Conservation (phyloP, 2,329 filamentous ascomycete genomes). For the Cryphonectria radicalis region DNA sequence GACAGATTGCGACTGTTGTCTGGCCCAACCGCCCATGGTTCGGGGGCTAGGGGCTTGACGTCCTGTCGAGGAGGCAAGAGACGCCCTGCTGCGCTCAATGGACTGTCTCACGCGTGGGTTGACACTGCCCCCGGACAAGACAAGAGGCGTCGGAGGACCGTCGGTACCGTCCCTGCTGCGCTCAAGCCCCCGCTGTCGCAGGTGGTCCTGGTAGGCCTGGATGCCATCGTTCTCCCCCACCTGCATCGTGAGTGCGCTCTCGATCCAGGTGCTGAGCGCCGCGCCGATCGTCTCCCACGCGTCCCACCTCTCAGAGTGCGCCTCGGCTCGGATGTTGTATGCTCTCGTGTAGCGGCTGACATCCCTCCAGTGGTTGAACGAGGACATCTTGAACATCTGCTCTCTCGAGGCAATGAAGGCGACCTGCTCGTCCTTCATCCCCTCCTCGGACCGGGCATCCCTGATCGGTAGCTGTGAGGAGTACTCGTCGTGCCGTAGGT, state of each 20-base stretch:
- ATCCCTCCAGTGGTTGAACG: constrained; percentile 28
- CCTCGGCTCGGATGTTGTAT: constrained; percentile 23
- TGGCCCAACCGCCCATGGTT: constrained; percentile 6
- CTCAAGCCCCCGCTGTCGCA: constrained; percentile 23
- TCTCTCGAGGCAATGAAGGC: constrained; percentile 27
- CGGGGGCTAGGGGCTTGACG: constrained; percentile 7
- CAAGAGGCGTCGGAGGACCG: constrained; percentile 3
- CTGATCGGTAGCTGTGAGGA: constrained; percentile 24
- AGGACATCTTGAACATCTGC: constrained; percentile 29
- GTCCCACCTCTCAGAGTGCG: constrained; percentile 29
- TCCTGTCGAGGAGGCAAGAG: constrained; percentile 13
- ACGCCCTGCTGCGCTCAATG: constrained; percentile 23
- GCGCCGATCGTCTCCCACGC: constrained; percentile 26
- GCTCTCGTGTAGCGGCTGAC: constrained; percentile 17
- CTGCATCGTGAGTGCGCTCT: constrained; percentile 32
- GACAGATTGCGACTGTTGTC: constrained; percentile 23
- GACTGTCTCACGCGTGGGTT: constrained; percentile 28
- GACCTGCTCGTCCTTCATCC: constrained; percentile 23
- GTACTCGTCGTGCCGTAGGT: constrained; percentile 26
- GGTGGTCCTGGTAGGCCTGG: constrained; percentile 27
- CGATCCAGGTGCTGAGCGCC: constrained; percentile 50
- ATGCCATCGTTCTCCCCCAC: constrained; percentile 28
- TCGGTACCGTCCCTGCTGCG: constrained; percentile 13
- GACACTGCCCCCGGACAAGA: constrained; percentile 14
- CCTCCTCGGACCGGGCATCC: constrained; percentile 19